Evolutionary conservation across 352 stramenopile genomes (phyloP), one percentile per base, ranked within the genome.

Genomic region (Phytophthora parvispora): DNA sequence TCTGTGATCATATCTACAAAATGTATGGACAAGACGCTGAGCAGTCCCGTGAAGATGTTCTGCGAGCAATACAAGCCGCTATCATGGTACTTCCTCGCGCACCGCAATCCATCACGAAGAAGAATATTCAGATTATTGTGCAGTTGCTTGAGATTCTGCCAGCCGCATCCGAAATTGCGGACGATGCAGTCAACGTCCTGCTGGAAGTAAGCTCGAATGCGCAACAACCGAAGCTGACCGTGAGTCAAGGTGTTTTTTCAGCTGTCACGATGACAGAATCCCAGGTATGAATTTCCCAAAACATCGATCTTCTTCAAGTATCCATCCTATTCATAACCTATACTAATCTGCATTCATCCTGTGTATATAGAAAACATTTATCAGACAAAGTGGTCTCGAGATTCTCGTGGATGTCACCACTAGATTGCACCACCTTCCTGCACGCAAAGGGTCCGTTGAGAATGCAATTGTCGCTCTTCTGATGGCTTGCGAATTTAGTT

Each of bases 81-180:
- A 53, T 63, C 43, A 9, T 51, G 9, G 24, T 55, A 22, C 47
- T 69, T 36, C 42, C 65, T 50, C 20, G 28, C 29, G 40, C 28
- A 54, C 31, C 53, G 12, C 31, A 68, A 18, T 31, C 20, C 18
- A 69, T 73, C 13, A 69, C 65, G 10, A 68, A 68, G 42, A 25
- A 40, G 22, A 73, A 73, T 34, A 52, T 69, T 3, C 25, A 54
- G n/a, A 69, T 73, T 1, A 43, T 69, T 27, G 29, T 55, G 12
- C 20, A 47, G 8, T 29, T 73, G 24, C 48, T 64, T 18, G 36
- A 54, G 15, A 31, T 4, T 10, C 29, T 47, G 20, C 31, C 49
- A 57, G n/a, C 48, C 12, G 15, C 12, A 13, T 61, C 50, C 13
- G 42, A 64, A 22, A 25, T 68, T 32, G 50, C 16, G 6, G 51